Base-by-base conservation (phyloP, 495 filamentous ascomycete genomes). In the Cairneyella variabilis region DNA sequence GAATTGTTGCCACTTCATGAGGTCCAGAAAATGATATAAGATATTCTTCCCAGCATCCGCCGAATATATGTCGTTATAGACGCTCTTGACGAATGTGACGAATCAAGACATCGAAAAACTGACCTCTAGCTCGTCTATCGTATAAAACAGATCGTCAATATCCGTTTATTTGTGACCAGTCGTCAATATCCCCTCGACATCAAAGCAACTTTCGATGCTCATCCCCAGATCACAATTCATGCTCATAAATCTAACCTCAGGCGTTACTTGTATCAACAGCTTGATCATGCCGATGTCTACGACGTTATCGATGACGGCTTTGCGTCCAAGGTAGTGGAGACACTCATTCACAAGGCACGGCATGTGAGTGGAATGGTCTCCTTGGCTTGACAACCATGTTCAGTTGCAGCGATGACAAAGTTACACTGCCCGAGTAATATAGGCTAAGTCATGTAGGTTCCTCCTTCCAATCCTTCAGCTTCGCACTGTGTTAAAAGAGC, bases 21-120 rank as follows among this genome's bases (percentile, higher is more conserved):
- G 20, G 14, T 48, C 6, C 14, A 30, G 26, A 3, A 28, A 18
- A 28, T 48, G 14, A 48, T 34, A 34, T 3, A 9, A 4, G 44
- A 28, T 30, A 18, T 34, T 11, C 8, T 34, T 16, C 5, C 5
- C 28, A 34, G 26, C 44, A 3, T 30, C 3, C 9, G 34, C 20
- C 44, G 20, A 17, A 30, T 18, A 34, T 6, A 3, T 20, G 17
- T 48, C n/a, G 34, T 48, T 11, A 48, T 48, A 6, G 44, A 48
- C 17, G 44, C 44, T 11, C 44, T 48, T 10, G 44, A 48, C 20
- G 44, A 48, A 34, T 48, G 44, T 20, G 44, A 48, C 14, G 20
- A 48, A 26, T 34, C 27, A 3, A 30, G 23, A 48, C 27, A 48
- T 18, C 8, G 44, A 23, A 48, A 34, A 11, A 16, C 23, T 17